These are phyloP conservation scores for Vitellaria paradoxa DNA, from an alignment of 179 eudicot species.

Conservation along the genomic window DNA sequence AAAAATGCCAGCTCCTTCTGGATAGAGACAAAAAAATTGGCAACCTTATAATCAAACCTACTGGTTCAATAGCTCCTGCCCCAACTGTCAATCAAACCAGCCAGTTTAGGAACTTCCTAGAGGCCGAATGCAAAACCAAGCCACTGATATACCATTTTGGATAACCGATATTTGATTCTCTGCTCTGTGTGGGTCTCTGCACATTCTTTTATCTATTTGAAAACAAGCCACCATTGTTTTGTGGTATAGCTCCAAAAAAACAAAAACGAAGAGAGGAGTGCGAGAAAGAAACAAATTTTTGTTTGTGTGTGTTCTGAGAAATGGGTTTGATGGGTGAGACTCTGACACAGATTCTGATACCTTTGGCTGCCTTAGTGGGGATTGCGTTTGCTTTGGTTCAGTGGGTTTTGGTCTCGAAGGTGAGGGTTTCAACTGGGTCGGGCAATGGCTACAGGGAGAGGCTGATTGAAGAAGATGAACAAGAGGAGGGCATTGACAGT, in stretches of 20 bases:
- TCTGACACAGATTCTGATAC: conserved; percentile 29
- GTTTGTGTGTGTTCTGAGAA: not conserved
- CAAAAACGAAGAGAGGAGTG: not conserved
- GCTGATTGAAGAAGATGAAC: conserved; percentile 36
- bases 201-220: not conserved
- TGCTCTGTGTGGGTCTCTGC: not conserved
- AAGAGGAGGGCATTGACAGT: conserved; percentile 32
- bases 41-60: conserved; percentile 15
- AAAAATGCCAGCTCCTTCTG: too few relatives aligned
- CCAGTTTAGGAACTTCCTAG: conserved; percentile 2
- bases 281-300: not conserved
- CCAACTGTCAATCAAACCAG: conserved; percentile 15
- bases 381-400: conserved; percentile 36
- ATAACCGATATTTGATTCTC: not conserved
- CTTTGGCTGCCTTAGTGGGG: conserved; percentile 31
- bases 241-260: not conserved
- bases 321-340: conserved; percentile 30
- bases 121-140: conserved; percentile 5
- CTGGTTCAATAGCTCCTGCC: not conserved
- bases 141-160: not conserved
- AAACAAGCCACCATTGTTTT: not conserved
- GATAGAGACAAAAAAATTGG: not conserved
- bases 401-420: conserved; percentile 37
- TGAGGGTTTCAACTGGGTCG: conserved; percentile 23
- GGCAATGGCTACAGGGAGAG: conserved; percentile 22